These are phyloP conservation scores for Trametes cinnabarina DNA, from an alignment of 768 basidiomycete genomes.

Conservation along the genomic window DNA sequence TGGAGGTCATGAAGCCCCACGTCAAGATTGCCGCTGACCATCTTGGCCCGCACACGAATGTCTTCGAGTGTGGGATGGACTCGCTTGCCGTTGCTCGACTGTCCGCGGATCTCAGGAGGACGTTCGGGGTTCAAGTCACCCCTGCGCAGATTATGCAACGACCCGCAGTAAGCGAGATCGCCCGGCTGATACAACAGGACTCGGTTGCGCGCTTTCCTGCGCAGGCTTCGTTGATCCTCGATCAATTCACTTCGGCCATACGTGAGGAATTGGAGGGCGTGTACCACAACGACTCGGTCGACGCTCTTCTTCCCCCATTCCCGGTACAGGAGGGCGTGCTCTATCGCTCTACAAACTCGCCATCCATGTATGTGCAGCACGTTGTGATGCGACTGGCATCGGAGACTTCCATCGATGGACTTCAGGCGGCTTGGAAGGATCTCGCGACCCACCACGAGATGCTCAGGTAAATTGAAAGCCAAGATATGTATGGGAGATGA, in stretches of 20 bases:
- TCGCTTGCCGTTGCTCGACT: slow-evolving; percentile 29
- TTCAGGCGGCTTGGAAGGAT: slow-evolving; percentile 37
- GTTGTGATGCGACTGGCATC: slow-evolving; percentile 34
- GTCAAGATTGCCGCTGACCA: slow-evolving; percentile 18
- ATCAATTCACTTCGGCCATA: neutral
- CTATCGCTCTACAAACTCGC: slow-evolving; percentile 37
- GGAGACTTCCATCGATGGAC: slow-evolving; percentile 19
- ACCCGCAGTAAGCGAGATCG: slow-evolving; percentile 24
- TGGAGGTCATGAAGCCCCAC: slow-evolving; percentile 32
- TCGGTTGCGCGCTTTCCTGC: neutral
- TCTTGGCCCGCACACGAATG: slow-evolving; percentile 21
- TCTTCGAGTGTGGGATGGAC: slow-evolving; percentile 36
- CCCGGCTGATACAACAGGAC: slow-evolving; percentile 8
- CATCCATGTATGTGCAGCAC: slow-evolving; percentile 46
- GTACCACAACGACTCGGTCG: slow-evolving; percentile 2
- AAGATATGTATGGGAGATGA: neutral
- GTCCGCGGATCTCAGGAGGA: slow-evolving; percentile 24
- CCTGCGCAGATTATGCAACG: slow-evolving; percentile 33
- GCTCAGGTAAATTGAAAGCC: slow-evolving; percentile 23
- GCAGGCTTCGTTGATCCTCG: neutral
- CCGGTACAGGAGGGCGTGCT: slow-evolving; percentile 49
- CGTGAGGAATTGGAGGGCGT: slow-evolving; percentile 3
- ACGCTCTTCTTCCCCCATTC: slow-evolving; percentile 39
- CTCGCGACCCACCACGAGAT: slow-evolving; percentile 29
- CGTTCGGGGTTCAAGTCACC: slow-evolving; percentile 21